Conservation (phyloP, 345 rosid genomes). For the rapeseed (Brassica napus) region Da-Ae NC_063447.1:2078001-2078500, state of each 20-base stretch:
- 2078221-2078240: constrained; percentile 66
- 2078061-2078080: neutral
- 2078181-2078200: constrained; percentile 96
- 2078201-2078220: constrained; percentile 83
- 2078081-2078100: neutral
- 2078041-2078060: neutral
- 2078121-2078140: constrained; percentile 99
- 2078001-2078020: constrained; percentile 86
- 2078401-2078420: constrained; percentile 86
- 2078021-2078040: constrained; percentile 71
- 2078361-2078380: constrained; percentile 13
- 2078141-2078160: constrained; percentile 74
- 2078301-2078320: constrained; percentile 47
- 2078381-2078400: constrained; percentile 64
- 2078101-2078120: constrained; percentile 51
- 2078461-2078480: constrained; percentile 78
- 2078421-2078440: constrained; percentile 98
- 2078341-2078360: neutral
- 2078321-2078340: neutral
- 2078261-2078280: constrained; percentile 73
- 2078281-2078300: constrained; percentile 84
- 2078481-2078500: constrained; percentile 71
- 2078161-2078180: constrained; percentile 83
- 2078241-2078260: constrained; percentile 90
- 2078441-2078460: constrained; percentile 88